These are phyloP conservation scores for Botrytis paeoniae DNA, from an alignment of 2,329 filamentous ascomycete genomes.

Conservation along the genomic window DNA sequence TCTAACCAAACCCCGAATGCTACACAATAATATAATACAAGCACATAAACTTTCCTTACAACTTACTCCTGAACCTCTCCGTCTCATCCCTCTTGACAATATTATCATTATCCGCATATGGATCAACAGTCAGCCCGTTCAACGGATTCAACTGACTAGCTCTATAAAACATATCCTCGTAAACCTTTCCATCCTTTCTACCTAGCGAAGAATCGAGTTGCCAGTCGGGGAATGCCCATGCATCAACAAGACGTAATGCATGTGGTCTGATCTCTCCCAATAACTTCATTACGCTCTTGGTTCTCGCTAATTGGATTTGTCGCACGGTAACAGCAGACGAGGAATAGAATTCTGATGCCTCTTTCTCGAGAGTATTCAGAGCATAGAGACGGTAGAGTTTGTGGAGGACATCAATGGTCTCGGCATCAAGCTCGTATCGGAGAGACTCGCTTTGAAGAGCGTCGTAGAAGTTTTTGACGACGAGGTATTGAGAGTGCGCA, in stretches of 20 bases:
- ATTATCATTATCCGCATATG: slow-evolving; percentile 61
- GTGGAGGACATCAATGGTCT: slow-evolving; percentile 58
- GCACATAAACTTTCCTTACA: slow-evolving; percentile 38
- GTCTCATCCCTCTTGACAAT: slow-evolving; percentile 60
- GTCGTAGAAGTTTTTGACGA: slow-evolving; percentile 77
- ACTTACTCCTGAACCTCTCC: slow-evolving; percentile 47
- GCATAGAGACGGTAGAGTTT: slow-evolving; percentile 66
- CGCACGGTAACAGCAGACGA: slow-evolving; percentile 66
- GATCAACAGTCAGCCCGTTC: slow-evolving; percentile 69
- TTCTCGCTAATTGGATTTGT: slow-evolving; percentile 68
- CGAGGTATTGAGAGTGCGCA: slow-evolving; percentile 72
- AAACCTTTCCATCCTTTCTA: slow-evolving; percentile 70
- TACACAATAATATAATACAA: not conserved
- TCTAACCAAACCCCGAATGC: not conserved
- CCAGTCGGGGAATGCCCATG: slow-evolving; percentile 77
- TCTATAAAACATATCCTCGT: slow-evolving; percentile 72
- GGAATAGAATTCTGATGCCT: slow-evolving; percentile 70
- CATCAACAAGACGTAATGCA: slow-evolving; percentile 67
- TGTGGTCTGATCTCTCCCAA: slow-evolving; percentile 71
- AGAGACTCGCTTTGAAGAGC: slow-evolving; percentile 56
- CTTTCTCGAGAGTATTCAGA: slow-evolving; percentile 64
- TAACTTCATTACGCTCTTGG: slow-evolving; percentile 65
- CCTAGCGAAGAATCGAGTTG: slow-evolving; percentile 70
- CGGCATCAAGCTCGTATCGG: slow-evolving; percentile 52
- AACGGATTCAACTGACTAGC: slow-evolving; percentile 71